Conservation (phyloP, 75 land plant species). For the Larix kaempferi region DNA sequence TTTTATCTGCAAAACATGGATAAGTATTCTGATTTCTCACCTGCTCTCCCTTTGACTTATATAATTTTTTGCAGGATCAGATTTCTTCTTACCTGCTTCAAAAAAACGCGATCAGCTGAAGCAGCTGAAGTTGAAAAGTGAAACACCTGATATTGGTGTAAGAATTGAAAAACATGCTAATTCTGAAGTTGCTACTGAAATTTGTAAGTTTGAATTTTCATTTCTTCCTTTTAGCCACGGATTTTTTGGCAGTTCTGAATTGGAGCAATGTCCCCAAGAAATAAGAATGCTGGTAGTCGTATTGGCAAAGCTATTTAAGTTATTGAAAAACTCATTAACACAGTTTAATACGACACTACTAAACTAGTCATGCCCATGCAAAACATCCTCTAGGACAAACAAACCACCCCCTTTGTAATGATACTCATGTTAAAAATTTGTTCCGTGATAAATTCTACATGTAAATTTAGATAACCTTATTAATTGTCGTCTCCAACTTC, state of each 20-base stretch:
- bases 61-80: neutral
- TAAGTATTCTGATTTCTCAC: neutral
- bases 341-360: neutral
- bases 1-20: neutral
- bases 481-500: too few relatives aligned
- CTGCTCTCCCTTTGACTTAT: neutral
- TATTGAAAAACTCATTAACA: neutral
- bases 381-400: too few relatives aligned
- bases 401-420: too few relatives aligned
- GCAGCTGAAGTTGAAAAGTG: slow-evolving; percentile 10
- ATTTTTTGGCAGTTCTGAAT: neutral
- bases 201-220: slow-evolving; percentile 2
- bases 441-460: too few relatives aligned
- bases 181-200: neutral
- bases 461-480: too few relatives aligned
- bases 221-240: neutral
- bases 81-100: neutral
- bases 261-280: neutral
- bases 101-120: neutral
- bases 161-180: neutral
- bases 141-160: neutral
- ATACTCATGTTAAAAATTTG: too few relatives aligned
- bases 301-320: neutral
- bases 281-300: neutral
- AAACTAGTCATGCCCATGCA: too few relatives aligned